Percentiles rank a stretch among this genome's conserved stretches.
phyloP scores from a whole-genome alignment of 1,284 basidiomycete species.

The Tilletiopsis washingtonensis region DNA sequence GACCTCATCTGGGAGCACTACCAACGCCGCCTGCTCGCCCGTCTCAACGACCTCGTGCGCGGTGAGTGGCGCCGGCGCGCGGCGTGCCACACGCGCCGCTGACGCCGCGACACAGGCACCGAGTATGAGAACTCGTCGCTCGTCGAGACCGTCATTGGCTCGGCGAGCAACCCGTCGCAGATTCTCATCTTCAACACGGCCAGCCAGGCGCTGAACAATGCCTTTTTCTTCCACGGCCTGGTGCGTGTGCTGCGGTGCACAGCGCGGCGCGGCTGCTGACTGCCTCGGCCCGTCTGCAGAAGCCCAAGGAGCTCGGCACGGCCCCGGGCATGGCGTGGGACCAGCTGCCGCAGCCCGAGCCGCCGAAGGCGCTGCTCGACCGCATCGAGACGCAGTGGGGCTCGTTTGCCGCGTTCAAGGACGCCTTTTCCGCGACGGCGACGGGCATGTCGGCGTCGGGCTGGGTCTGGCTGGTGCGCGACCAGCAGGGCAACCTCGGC shows the following conservation, averaged over 20 bases:
- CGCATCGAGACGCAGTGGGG: slow-evolving; percentile 57
- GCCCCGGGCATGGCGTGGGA: not conserved
- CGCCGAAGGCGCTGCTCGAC: slow-evolving; percentile 48
- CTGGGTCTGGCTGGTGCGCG: slow-evolving; percentile 78
- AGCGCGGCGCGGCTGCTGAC: too few species aligned
- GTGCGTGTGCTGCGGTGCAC: slow-evolving; percentile 58
- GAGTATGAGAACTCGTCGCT: slow-evolving; percentile 58
- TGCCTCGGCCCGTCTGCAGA: not conserved
- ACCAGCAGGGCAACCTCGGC: slow-evolving; percentile 59
- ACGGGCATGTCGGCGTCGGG: slow-evolving; percentile 69
- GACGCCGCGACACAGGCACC: slow-evolving; percentile 53
- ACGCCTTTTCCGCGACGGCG: slow-evolving; percentile 66
- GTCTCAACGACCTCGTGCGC: slow-evolving; percentile 44
- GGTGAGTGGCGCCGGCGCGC: slow-evolving; percentile 2
- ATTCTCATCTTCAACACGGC: slow-evolving; percentile 84
- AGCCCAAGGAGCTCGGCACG: not conserved
- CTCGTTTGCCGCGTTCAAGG: slow-evolving; percentile 63
- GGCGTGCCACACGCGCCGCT: not conserved
- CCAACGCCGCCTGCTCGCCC: slow-evolving; percentile 38
- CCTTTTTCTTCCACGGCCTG: slow-evolving; percentile 80
- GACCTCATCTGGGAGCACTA: slow-evolving; percentile 34
- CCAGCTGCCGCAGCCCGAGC: not conserved
- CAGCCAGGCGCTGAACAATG: slow-evolving; percentile 85
- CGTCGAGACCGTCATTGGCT: slow-evolving; percentile 66
- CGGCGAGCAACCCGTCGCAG: slow-evolving; percentile 59